Conservation (phyloP, 176 grass and related monocot species). For the Alloteropsis semialata region DNA sequence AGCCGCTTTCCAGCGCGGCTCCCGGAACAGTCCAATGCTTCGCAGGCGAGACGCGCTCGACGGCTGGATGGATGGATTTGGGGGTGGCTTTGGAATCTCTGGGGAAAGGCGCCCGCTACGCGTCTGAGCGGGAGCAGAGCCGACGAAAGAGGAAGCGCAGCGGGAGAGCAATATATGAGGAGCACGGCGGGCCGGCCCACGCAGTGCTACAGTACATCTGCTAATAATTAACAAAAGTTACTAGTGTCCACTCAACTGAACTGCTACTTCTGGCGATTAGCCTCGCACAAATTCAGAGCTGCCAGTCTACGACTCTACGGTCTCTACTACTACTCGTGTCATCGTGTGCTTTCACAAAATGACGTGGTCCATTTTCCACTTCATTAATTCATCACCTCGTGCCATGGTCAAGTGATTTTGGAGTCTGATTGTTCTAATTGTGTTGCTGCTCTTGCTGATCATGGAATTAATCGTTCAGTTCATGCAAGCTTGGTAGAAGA, state of each 20-base stretch:
- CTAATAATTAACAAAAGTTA: conserved; percentile 28
- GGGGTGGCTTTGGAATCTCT: conserved; percentile 25
- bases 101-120: conserved; percentile 32
- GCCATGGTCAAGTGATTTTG: not conserved
- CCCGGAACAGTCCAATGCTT: conserved; percentile 25
- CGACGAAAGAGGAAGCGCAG: conserved; percentile 24
- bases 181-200: conserved; percentile 24
- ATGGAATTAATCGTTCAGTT: not conserved
- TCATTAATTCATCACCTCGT: not conserved
- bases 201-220: not conserved
- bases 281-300: not conserved
- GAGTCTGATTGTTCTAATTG: not conserved
- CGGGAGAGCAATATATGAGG: conserved; percentile 39
- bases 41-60: not conserved
- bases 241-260: not conserved
- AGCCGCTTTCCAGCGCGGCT: conserved; percentile 9
- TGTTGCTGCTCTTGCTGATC: not conserved
- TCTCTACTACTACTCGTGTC: too few species aligned
- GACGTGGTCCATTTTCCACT: not conserved
- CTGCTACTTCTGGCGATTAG: not conserved
- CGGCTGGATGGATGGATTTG: not conserved
- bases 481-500: not conserved
- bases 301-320: too few species aligned
- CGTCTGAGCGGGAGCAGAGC: conserved; percentile 43
- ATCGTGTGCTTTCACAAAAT: conserved; percentile 7